phyloP scores from a whole-genome alignment of 352 stramenopile species.

The Phytophthora brassicae region DNA sequence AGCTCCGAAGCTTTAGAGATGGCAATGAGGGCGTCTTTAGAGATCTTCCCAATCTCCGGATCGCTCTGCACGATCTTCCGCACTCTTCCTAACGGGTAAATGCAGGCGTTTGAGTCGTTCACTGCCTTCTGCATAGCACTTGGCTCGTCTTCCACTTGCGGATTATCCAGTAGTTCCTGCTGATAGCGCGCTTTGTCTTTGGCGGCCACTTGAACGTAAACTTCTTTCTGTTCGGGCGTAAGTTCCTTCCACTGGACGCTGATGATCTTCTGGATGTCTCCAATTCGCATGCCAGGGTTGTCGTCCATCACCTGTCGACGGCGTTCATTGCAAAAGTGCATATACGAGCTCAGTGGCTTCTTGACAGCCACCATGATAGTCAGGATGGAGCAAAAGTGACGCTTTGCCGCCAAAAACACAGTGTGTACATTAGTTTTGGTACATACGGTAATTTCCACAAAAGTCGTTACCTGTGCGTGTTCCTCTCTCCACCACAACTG shows the following conservation, averaged over 20 bases:
- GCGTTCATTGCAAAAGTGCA: slow-evolving; percentile 81
- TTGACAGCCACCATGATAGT: slow-evolving; percentile 71
- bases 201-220: slow-evolving; percentile 83
- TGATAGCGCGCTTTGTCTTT: slow-evolving; percentile 89
- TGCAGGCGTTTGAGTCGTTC: slow-evolving; percentile 36
- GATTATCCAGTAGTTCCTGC: slow-evolving; percentile 72
- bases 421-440: slow-evolving; percentile 1
- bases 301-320: slow-evolving; percentile 66
- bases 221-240: slow-evolving; percentile 78
- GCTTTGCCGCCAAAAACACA: slow-evolving; percentile 6
- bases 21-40: slow-evolving; percentile 90
- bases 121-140: slow-evolving; percentile 34
- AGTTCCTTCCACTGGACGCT: slow-evolving; percentile 91
- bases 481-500: slow-evolving; percentile 17
- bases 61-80: slow-evolving; percentile 95
- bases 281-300: slow-evolving; percentile 59
- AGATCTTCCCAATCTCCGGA: slow-evolving; percentile 90
- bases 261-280: slow-evolving; percentile 89
- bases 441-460: neutral
- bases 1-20: slow-evolving; percentile 93
- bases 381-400: too few relatives aligned
- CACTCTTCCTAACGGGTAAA: slow-evolving; percentile 79
- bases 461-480: neutral
- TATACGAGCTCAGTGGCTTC: slow-evolving; percentile 86
- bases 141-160: slow-evolving; percentile 54